phyloP scores from a whole-genome alignment of 2,329 filamentous ascomycete species.

The Verticillium albo-atrum region DNA sequence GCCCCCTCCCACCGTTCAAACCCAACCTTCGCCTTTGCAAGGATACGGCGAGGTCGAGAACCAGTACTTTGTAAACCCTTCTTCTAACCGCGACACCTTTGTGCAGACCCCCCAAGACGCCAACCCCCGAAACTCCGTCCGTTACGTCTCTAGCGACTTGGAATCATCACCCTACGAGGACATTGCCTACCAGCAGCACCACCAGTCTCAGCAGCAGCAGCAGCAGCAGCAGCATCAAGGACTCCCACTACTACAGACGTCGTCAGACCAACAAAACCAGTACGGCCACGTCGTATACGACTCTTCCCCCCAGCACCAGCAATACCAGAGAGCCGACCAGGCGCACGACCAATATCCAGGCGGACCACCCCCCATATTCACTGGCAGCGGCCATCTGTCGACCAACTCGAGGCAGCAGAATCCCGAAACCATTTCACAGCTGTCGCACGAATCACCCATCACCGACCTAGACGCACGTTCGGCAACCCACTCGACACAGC shows the following conservation, averaged over 20 bases:
- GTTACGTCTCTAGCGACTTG: constrained; percentile 40
- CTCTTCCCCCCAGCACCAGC: constrained; percentile 28
- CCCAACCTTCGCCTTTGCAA: constrained; percentile 40
- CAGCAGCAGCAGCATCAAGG: constrained; percentile 5
- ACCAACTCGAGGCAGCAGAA: constrained; percentile 35
- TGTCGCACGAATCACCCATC: constrained; percentile 57
- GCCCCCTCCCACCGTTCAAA: constrained; percentile 21
- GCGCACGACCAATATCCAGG: constrained; percentile 25
- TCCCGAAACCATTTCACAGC: constrained; percentile 56
- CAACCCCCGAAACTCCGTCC: constrained; percentile 37
- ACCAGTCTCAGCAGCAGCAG: constrained; percentile 21
- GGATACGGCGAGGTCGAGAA: constrained; percentile 35
- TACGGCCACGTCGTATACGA: constrained; percentile 36
- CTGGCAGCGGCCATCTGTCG: constrained; percentile 25
- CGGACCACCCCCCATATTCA: constrained; percentile 27
- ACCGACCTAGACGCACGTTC: constrained; percentile 42
- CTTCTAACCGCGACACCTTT: constrained; percentile 33
- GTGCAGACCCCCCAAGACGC: constrained; percentile 35
- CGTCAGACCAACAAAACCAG: constrained; percentile 32
- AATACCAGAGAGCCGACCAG: constrained; percentile 14
- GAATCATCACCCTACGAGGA: constrained; percentile 44
- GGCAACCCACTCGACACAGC: constrained; percentile 37
- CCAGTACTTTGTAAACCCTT: constrained; percentile 24
- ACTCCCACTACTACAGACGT: constrained; percentile 25
- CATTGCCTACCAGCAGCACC: constrained; percentile 35